These are phyloP conservation scores for Seminavis robusta DNA, from an alignment of 108 stramenopile genomes.

Conservation along the genomic window DNA sequence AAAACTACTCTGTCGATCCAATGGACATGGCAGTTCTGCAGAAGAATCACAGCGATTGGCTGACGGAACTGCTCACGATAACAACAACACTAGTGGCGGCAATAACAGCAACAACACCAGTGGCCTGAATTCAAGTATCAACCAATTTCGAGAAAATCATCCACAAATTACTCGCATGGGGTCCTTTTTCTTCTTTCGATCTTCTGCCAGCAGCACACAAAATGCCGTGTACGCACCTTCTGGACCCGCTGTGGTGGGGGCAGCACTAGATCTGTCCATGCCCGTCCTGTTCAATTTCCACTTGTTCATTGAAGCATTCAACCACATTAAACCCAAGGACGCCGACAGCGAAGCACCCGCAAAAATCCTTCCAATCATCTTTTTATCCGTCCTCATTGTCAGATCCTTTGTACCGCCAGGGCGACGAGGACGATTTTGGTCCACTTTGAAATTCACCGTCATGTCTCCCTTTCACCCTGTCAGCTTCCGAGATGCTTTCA, in stretches of 20 bases:
- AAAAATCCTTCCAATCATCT: conserved; percentile 75
- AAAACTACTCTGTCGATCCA: no score
- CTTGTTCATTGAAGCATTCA: conserved; percentile 73
- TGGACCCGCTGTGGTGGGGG: conserved; percentile 77
- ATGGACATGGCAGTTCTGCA: no score
- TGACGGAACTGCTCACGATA: no score
- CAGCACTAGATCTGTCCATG: conserved; percentile 77
- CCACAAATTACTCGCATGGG: conserved; percentile 36
- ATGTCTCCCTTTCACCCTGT: conserved; percentile 60
- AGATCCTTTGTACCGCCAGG: conserved; percentile 66
- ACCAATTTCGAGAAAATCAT: conserved; percentile 39
- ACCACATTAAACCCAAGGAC: conserved; percentile 44
- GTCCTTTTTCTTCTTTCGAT: conserved; percentile 43
- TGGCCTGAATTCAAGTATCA: conserved; percentile 6
- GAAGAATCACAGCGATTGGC: no score
- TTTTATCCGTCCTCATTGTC: conserved; percentile 68
- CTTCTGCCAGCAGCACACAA: conserved; percentile 24
- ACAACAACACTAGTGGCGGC: not conserved
- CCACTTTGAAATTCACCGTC: conserved; percentile 62
- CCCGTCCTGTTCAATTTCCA: conserved; percentile 90
- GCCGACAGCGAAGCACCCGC: conserved; percentile 46
- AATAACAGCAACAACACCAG: not conserved
- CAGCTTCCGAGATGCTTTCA: conserved; percentile 74
- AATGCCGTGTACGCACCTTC: conserved; percentile 82
- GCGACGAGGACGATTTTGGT: conserved; percentile 70